Evolutionary conservation across 129 eudicot genomes (phyloP), one percentile per base, ranked within the genome.

Genomic region (Artemisia argyi): DNA sequence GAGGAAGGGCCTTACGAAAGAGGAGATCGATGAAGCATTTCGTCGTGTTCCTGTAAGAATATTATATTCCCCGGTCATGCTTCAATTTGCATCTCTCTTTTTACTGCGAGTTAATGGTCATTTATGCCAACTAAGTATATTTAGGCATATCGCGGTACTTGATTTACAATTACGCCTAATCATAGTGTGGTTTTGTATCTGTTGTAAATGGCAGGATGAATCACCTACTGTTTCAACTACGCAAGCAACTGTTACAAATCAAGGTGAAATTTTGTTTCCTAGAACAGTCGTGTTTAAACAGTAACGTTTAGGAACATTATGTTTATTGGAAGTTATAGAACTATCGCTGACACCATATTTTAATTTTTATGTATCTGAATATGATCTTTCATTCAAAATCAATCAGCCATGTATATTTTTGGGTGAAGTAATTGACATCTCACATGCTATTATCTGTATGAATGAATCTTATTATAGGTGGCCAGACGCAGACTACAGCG

Each of bases 11-110:
- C 97, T 94, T 61, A 94, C 99, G 10, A 94, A 90, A 70, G 97
- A 94, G 87, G 99, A 94, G 78, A 94, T 94, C 17, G 99, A 94
- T 83, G 99, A 94, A 88, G 94, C 99, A 71, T 94, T 94, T 76
- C 91, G 96, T 17, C 89, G 94, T 63, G 99, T 90, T 78, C 99
- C 99, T n/a, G 99, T 94, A 81, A 80, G 96, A 71, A 22, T 49
- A 57, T 28, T 3, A 17, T 68, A 57, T 49, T 66, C 7, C 12
- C n/a, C 16, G 1, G 11, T 14, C 4, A 24, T 50, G 18, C 11
- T 73, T 11, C 39, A 17, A 39, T 39, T 39, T 39, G 2, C 46
- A 7, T 39, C 8, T 39, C 46, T 7, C 10, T 39, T 39, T 39
- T 7, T 39, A 2, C 46, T 39, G 10, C 46, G 11, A 39, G 0